phyloP scores from a whole-genome alignment of 306 rosid genomes.

The Medicago ruthenica region DNA sequence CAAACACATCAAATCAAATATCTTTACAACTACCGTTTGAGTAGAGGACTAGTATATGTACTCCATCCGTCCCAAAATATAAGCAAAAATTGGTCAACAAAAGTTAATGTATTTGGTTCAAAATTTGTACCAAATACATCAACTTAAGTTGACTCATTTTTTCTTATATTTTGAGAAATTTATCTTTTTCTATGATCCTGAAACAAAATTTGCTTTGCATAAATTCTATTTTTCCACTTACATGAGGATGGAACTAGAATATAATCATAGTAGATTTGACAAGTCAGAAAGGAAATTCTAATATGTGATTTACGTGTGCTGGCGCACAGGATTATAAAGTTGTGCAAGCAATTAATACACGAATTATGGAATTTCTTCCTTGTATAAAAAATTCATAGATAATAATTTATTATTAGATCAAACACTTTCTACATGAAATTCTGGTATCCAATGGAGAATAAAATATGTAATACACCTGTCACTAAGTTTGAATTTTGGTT shows the following conservation, averaged over 20 bases:
- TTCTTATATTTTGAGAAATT: too few relatives aligned
- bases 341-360: not conserved
- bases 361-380: not conserved
- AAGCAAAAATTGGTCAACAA: too few relatives aligned
- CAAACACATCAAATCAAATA: too few relatives aligned
- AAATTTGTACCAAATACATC: too few relatives aligned
- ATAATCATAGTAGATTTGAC: not conserved
- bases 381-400: not conserved
- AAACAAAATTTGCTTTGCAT: constrained; percentile 17
- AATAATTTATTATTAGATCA: constrained; percentile 21
- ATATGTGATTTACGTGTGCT: not conserved
- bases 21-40: too few relatives aligned
- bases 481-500: not conserved
- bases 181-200: not conserved
- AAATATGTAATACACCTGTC: not conserved
- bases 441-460: constrained; percentile 8
- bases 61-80: too few relatives aligned
- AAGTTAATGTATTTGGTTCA: too few relatives aligned
- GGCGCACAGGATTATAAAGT: too few relatives aligned
- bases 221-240: constrained; percentile 35
- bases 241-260: constrained; percentile 7
- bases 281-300: not conserved
- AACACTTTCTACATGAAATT: not conserved
- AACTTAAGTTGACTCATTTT: too few relatives aligned
- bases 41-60: not conserved